These are phyloP conservation scores for Ceratocystis papillata DNA, from an alignment of 2,329 filamentous ascomycete genomes.

Conservation along the genomic window DNA sequence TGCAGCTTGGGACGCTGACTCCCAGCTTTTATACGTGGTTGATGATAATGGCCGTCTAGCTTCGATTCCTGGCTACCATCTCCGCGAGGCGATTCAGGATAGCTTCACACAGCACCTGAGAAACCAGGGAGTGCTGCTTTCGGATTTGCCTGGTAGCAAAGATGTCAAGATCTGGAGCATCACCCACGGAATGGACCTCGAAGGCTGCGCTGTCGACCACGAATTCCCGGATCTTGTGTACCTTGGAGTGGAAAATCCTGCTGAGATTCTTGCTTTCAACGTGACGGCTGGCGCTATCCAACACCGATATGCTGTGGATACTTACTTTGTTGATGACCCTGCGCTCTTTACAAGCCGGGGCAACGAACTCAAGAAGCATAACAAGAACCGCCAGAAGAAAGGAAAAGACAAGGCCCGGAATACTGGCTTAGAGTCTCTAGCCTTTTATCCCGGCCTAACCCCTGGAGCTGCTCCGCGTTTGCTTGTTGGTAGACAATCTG, in stretches of 20 bases:
- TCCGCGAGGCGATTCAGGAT: neutral
- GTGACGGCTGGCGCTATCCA: constrained; percentile 20
- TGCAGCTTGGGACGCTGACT: constrained; percentile 21
- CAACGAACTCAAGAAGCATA: constrained; percentile 20
- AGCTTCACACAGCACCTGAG: neutral
- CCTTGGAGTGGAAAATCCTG: constrained; percentile 20
- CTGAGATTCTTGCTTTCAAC: constrained; percentile 21
- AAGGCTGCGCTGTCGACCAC: constrained; percentile 22
- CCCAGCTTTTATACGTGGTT: constrained; percentile 18
- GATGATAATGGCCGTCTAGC: constrained; percentile 23
- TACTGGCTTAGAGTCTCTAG: constrained; percentile 19
- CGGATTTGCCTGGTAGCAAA: neutral
- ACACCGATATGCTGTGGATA: constrained; percentile 12
- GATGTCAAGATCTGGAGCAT: constrained; percentile 22
- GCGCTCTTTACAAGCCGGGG: neutral
- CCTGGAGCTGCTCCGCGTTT: constrained; percentile 5
- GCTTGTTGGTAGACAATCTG: constrained; percentile 21
- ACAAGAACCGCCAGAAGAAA: constrained; percentile 15
- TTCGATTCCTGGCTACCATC: constrained; percentile 19
- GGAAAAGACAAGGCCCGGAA: neutral
- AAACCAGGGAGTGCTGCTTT: constrained; percentile 3
- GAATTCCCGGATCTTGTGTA: constrained; percentile 22
- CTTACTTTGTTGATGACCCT: neutral
- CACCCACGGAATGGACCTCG: constrained; percentile 15
- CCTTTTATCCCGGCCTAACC: constrained; percentile 15